A percentile compares a stretch with the other conserved stretches of the same genome.
Conservation (phyloP, 2,329 filamentous ascomycete species). For the Cladosporium phlei region DNA sequence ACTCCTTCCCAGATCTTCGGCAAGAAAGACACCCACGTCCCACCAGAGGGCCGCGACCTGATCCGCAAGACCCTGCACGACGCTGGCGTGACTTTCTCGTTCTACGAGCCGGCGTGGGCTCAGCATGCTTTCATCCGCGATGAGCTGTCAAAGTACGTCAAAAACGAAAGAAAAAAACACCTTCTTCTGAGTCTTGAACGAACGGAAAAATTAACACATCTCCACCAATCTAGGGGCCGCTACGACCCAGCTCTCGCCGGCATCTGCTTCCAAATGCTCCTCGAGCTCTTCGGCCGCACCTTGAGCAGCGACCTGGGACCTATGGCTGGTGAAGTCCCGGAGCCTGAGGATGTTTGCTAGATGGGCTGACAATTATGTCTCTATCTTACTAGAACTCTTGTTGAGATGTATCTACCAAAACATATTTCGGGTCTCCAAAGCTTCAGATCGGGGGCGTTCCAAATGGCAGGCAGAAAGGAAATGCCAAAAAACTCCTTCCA, state of each 20-base stretch:
- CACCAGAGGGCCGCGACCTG: constrained; percentile 72
- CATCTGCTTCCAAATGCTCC: constrained; percentile 83
- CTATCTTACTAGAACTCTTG: no score
- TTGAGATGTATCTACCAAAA: no score
- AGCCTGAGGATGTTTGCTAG: constrained; percentile 37
- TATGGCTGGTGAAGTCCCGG: constrained; percentile 49
- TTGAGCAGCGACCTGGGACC: constrained; percentile 75
- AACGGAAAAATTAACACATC: background rate
- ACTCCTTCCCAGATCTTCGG: constrained; percentile 65
- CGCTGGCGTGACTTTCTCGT: constrained; percentile 68
- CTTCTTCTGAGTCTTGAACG: background rate
- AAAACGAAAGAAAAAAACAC: background rate
- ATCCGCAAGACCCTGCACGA: constrained; percentile 79
- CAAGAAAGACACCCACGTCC: constrained; percentile 85
- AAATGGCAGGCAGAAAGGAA: no score
- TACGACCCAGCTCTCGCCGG: constrained; percentile 85
- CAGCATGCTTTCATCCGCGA: constrained; percentile 94
- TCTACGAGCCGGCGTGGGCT: constrained; percentile 87
- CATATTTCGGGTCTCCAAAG: no score
- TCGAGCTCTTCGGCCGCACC: constrained; percentile 76
- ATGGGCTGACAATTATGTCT: no score
- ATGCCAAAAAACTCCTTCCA: no score
- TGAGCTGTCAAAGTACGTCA: constrained; percentile 55
- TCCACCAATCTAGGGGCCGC: constrained; percentile 63
- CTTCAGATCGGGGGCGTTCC: no score